Conservation (phyloP, 352 stramenopile species). For the Phytopythium vexans region DNA sequence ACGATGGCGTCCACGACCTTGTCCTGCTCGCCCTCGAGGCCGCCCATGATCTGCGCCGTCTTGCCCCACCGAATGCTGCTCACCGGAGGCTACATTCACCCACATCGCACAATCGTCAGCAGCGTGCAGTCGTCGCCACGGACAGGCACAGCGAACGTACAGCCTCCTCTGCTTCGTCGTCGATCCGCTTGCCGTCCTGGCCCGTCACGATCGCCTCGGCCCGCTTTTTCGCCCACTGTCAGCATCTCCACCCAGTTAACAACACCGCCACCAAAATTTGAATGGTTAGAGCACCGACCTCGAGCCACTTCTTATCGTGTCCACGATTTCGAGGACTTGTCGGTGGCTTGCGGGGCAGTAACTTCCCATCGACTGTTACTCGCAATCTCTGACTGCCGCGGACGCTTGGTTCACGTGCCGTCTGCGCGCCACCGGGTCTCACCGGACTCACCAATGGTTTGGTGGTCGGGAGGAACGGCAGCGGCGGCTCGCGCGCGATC, state of each 20-base stretch:
- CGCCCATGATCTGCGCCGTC: constrained; percentile 57
- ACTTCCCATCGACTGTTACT: background rate
- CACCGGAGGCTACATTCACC: constrained; percentile 7
- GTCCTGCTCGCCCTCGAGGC: constrained; percentile 33
- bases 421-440: too few species aligned
- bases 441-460: too few species aligned
- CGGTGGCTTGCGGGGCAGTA: background rate
- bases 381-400: background rate
- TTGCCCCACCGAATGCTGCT: constrained; percentile 65
- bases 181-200: constrained; percentile 11
- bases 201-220: constrained; percentile 29
- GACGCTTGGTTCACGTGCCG: background rate
- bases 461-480: background rate
- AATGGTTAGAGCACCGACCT: constrained; percentile 13
- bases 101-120: constrained; percentile 7
- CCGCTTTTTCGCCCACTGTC: constrained; percentile 49
- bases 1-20: constrained; percentile 62
- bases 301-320: constrained; percentile 20
- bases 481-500: constrained; percentile 17
- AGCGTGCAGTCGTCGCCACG: constrained; percentile 1
- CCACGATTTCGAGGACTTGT: background rate
- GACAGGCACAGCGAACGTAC: constrained; percentile 9
- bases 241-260: background rate
- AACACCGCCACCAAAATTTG: background rate
- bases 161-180: constrained; percentile 21